Base-by-base conservation (phyloP, 805 yeast genomes). In the Brettanomyces bruxellensis region DNA sequence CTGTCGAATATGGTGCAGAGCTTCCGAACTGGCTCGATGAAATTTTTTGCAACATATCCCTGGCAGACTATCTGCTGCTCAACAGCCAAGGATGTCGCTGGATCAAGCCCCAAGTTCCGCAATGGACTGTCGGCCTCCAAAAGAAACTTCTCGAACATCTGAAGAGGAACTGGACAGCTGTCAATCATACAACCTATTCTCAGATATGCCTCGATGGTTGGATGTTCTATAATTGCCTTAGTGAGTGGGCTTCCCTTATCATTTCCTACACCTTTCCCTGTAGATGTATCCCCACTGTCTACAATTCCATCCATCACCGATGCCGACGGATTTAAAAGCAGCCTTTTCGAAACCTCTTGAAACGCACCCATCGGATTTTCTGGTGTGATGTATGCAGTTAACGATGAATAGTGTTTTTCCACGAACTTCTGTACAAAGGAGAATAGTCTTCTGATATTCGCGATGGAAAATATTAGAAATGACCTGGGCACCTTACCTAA, bases 401-500 rank as follows among this genome's bases (percentile, higher is more conserved):
- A 47, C 22, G 46, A 64, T 11, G 70, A 69, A 55, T 64, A 72
- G 22, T 65, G 64, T 43, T 73, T 81, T 57, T 73, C 81, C 47
- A 77, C 78, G 46, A 75, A 74, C 54, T 76, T 82, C 51, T 73
- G 74, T 25, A 75, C 67, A 47, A 75, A 75, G 44, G 78, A 81
- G 51, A 73, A 71, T 11, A 85, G 73, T 55, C 81, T 76, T 41
- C 77, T 81, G 5, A 84, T 75, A 43, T 85, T 83, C 3, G 81
- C 76, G 42, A 84, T 71, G 0, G 86, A 80, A 53, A 83, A 81
- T 56, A 79, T 68, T 52, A 84, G 67, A 49, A 85, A 72, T 2
- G 83, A 72, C 46, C 93, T 65, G 4, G 90, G 86, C 45, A 85
- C 81, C 58, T 83, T 83, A 41, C 86, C 77, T 49, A 84, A 66